phyloP scores from a whole-genome alignment of 75 land plant species.

The Sequoiadendron giganteum region DNA sequence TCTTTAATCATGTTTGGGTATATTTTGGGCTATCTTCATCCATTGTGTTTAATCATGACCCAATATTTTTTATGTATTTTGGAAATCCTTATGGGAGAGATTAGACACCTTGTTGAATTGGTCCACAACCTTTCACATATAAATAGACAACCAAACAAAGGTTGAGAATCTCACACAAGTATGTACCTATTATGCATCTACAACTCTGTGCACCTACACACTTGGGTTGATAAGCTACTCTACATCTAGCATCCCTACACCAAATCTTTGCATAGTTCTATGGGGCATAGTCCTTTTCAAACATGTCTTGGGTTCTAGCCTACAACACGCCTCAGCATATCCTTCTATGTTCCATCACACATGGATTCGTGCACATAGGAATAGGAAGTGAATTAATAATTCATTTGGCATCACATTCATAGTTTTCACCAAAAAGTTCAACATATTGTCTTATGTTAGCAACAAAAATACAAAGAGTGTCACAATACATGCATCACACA shows the following conservation, averaged over 20 bases:
- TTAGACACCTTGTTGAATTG: neutral
- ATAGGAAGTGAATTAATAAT: too few species aligned
- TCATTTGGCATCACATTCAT: too few species aligned
- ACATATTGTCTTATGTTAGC: too few species aligned
- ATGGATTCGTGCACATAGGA: too few species aligned
- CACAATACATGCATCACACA: too few species aligned
- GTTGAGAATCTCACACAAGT: neutral
- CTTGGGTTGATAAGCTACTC: neutral
- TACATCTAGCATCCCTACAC: neutral
- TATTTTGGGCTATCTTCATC: neutral
- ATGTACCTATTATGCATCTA: neutral
- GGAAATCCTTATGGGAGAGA: neutral
- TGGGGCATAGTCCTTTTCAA: neutral
- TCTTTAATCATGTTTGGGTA: neutral
- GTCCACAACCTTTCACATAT: neutral
- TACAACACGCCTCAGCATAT: neutral
- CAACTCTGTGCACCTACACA: neutral
- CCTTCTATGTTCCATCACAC: neutral
- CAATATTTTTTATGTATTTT: neutral
- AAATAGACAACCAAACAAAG: neutral
- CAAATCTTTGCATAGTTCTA: neutral
- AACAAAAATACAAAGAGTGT: too few species aligned
- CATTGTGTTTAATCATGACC: neutral
- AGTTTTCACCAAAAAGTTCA: too few species aligned
- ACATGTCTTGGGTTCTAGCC: neutral